phyloP scores from a whole-genome alignment of 2,329 filamentous ascomycete genomes.

The Microdochium trichocladiopsis region DNA sequence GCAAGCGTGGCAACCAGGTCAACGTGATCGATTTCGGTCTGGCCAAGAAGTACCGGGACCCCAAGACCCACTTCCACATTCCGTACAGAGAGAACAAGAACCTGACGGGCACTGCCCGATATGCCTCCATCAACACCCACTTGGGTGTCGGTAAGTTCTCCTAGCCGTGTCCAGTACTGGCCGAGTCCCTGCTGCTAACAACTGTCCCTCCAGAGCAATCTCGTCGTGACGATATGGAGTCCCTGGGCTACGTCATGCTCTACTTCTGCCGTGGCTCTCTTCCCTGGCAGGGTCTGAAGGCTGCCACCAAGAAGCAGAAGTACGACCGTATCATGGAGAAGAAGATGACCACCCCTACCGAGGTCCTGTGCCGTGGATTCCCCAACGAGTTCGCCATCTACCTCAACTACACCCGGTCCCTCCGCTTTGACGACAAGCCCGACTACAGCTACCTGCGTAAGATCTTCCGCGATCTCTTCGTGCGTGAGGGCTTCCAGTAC shows the following conservation, averaged over 20 bases:
- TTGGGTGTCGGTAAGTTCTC: slow-evolving; percentile 73
- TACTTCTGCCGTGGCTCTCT: slow-evolving; percentile 99
- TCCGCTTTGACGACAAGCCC: slow-evolving; percentile 99
- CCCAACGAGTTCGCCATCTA: slow-evolving; percentile 99
- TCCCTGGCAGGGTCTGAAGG: slow-evolving; percentile 97
- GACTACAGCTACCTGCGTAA: slow-evolving; percentile 99
- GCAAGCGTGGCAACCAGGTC: slow-evolving; percentile 98
- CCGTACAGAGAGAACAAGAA: slow-evolving; percentile 99
- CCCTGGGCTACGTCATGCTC: slow-evolving; percentile 97
- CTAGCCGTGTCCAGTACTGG: background rate
- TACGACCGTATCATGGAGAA: slow-evolving; percentile 99
- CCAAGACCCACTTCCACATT: slow-evolving; percentile 99
- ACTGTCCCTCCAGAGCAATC: slow-evolving; percentile 68
- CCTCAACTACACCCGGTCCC: slow-evolving; percentile 96
- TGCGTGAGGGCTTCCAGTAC: slow-evolving; percentile 98
- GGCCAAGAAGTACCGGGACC: slow-evolving; percentile 99
- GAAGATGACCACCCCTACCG: slow-evolving; percentile 99
- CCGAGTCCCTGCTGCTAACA: slow-evolving; percentile 15
- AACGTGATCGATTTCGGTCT: slow-evolving; percentile 99
- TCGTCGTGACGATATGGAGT: slow-evolving; percentile 98
- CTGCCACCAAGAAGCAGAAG: slow-evolving; percentile 99
- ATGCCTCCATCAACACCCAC: slow-evolving; percentile 98
- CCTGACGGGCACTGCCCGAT: slow-evolving; percentile 95
- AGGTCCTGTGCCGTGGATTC: slow-evolving; percentile 97
- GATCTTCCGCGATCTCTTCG: slow-evolving; percentile 99